Percentiles rank a stretch among this genome's conserved stretches.
These are phyloP conservation scores for Colletotrichum zoysiae DNA, from an alignment of 2,329 filamentous ascomycete species.

Conservation along the genomic window DNA sequence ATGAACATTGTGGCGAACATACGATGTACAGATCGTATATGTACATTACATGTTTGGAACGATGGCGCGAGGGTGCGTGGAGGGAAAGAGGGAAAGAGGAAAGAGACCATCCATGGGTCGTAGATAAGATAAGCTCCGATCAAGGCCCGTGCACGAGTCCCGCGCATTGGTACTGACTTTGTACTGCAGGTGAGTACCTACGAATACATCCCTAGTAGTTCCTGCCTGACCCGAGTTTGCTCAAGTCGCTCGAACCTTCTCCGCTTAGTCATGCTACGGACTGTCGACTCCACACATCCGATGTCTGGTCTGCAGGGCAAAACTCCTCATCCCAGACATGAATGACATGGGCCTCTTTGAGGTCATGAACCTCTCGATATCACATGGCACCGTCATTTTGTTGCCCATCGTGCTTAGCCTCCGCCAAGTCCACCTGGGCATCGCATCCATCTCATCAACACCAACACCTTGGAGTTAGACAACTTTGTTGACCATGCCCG, in stretches of 20 bases:
- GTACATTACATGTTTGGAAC: too few relatives aligned
- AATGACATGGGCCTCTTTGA: neutral
- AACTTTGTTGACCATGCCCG: neutral
- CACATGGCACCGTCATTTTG: neutral
- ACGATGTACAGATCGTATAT: too few relatives aligned
- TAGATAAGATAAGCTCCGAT: conserved; percentile 18
- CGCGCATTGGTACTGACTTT: too few relatives aligned
- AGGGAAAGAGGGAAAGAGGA: neutral
- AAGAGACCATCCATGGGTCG: neutral
- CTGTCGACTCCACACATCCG: neutral
- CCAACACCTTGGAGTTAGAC: neutral
- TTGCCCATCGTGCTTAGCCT: neutral
- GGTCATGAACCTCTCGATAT: neutral
- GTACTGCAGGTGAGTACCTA: too few relatives aligned
- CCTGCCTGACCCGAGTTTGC: neutral
- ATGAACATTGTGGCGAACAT: conserved; percentile 34
- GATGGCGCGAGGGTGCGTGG: neutral
- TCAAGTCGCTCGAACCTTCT: neutral
- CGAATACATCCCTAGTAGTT: neutral
- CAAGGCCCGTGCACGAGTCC: neutral
- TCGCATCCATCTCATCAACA: conserved; percentile 32
- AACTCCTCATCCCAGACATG: conserved; percentile 3
- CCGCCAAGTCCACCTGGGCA: neutral
- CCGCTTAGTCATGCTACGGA: neutral
- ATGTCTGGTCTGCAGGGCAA: neutral